Evolutionary conservation across 768 basidiomycete genomes (phyloP), one percentile per base, ranked within the genome.

Genomic region (Lenzites betulinus): DNA sequence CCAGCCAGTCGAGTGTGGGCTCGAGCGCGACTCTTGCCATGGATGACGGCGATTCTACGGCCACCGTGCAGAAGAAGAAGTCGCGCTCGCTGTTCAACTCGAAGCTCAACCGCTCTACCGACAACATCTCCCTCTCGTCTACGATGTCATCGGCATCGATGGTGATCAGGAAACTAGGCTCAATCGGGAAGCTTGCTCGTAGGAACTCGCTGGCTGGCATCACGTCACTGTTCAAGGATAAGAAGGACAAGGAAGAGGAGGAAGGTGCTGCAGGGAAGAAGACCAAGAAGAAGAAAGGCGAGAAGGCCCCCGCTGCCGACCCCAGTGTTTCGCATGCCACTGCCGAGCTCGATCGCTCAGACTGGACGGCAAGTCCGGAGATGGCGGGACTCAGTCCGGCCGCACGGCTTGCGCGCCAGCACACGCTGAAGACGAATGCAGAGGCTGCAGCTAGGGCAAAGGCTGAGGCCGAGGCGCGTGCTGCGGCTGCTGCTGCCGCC

Each of bases 151-250:
- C 90, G 51, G 96, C 96, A 22, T 93, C 91, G 44, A 90, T 98
- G 72, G 96, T 98, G 84, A 95, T 97, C 68, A 85, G 95, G 65
- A 98, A 97, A 78, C 86, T 98, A 48, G 92, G 95, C 3, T 87
- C 87, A 39, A 88, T 97, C 76, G 92, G 93, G 33, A 93, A 91
- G 74, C 82, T 97, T 16, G 92, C 93, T 9, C 77, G 94, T 51
- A 81, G 94, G 44, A 96, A 95, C 71, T 93, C 92, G 38, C 76
- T 98, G 41, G 89, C 91, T 54, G 90, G 93, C 28, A 95, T 98
- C 71, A 93, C 94, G 20, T 92, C 90, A 50, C 78, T 98, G 58
- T 97, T 98, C 82, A 96, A 95, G 75, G 93, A 94, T 71, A 92
- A 88, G 73, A 77, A 81, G 60, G 71, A 76, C 48, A 78, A 86